These are phyloP conservation scores for Curvularia verruculosa DNA, from an alignment of 2,329 filamentous ascomycete species.

Conservation along the genomic window DNA sequence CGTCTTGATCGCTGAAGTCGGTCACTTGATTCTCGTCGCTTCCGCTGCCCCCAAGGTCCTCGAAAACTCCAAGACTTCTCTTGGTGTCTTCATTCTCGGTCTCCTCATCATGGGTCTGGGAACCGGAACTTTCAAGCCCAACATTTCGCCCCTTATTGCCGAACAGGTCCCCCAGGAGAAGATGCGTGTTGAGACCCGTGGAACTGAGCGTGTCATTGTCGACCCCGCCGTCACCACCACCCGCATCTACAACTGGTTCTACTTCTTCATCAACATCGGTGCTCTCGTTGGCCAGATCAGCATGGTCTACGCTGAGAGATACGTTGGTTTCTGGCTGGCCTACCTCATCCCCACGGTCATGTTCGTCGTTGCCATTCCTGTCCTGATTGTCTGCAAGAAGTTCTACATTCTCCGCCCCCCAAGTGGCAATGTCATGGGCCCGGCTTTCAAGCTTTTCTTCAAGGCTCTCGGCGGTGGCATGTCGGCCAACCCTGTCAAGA, in stretches of 20 bases:
- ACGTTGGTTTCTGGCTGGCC: conserved; percentile 74
- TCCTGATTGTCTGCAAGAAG: conserved; percentile 66
- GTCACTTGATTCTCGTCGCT: conserved; percentile 60
- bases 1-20: conserved; percentile 63
- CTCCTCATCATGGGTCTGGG: conserved; percentile 69
- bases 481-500: conserved; percentile 62
- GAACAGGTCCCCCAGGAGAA: conserved; percentile 68
- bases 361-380: conserved; percentile 65
- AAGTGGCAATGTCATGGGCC: conserved; percentile 70
- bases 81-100: conserved; percentile 63
- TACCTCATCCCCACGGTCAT: conserved; percentile 71
- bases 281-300: conserved; percentile 44
- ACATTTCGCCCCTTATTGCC: conserved; percentile 62
- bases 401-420: conserved; percentile 67
- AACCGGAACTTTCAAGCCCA: conserved; percentile 73
- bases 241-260: conserved; percentile 67
- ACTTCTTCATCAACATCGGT: conserved; percentile 49
- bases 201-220: conserved; percentile 66
- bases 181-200: conserved; percentile 52
- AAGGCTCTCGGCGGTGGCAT: conserved; percentile 60
- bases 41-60: conserved; percentile 62
- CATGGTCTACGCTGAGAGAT: conserved; percentile 50
- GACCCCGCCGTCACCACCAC: conserved; percentile 71
- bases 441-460: conserved; percentile 65
- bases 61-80: conserved; percentile 54